phyloP scores from a whole-genome alignment of 2,329 filamentous ascomycete species.

The Curvularia sp. region DNA sequence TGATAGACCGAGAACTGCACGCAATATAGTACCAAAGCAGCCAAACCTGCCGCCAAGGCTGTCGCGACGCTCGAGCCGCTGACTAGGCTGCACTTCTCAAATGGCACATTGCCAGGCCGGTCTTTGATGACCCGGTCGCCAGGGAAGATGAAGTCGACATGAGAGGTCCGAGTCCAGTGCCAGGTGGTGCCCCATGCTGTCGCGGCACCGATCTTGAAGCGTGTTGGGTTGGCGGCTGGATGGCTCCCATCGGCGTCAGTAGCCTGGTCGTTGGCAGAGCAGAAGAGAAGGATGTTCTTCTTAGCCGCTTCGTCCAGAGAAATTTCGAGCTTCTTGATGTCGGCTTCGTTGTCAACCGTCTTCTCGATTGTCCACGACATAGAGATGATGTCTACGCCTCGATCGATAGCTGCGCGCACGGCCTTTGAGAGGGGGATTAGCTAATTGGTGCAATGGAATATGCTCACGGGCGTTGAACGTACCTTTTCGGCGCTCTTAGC shows the following conservation, averaged over 20 bases:
- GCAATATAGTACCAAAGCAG: background rate
- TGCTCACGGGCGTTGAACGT: background rate
- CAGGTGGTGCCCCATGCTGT: background rate
- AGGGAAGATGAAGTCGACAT: slow-evolving; percentile 1
- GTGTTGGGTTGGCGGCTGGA: background rate
- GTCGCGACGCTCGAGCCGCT: slow-evolving; percentile 1
- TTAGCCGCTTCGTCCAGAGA: background rate
- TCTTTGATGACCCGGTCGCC: background rate
- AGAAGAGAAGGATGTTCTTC: background rate
- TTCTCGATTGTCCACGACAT: background rate
- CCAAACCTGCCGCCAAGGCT: background rate
- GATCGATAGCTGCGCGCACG: background rate
- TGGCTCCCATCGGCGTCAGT: background rate
- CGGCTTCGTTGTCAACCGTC: background rate
- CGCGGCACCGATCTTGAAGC: background rate
- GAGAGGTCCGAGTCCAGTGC: background rate
- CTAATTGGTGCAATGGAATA: background rate
- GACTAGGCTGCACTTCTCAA: background rate
- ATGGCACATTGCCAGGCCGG: background rate
- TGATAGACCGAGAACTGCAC: background rate
- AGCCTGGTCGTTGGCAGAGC: background rate
- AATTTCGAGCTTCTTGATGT: background rate
- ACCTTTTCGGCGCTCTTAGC: background rate
- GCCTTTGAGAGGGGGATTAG: background rate
- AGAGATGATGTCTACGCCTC: background rate